Percentiles rank a stretch among this genome's conserved stretches.
phyloP scores from a whole-genome alignment of 2,329 filamentous ascomycete genomes.

The Penicillium italicum region DNA sequence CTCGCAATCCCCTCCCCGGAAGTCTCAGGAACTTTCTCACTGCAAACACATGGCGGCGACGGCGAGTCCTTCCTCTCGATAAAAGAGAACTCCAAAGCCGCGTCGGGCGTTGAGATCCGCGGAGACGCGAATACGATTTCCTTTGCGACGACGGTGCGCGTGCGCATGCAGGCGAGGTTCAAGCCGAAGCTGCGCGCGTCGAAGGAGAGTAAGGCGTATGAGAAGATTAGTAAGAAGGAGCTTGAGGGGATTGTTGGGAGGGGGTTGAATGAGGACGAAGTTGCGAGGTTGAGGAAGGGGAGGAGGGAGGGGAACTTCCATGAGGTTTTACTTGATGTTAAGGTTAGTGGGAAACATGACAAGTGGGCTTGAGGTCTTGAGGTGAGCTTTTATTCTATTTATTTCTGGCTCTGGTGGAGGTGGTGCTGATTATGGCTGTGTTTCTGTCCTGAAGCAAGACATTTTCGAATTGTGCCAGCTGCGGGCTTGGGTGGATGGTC shows the following conservation, averaged over 20 bases:
- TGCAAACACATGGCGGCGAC: constrained; percentile 60
- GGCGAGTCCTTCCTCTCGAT: constrained; percentile 67
- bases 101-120: constrained; percentile 60
- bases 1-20: constrained; percentile 59
- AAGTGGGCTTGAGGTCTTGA: constrained; percentile 56
- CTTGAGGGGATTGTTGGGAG: constrained; percentile 77
- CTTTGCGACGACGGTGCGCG: constrained; percentile 68
- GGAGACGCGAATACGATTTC: constrained; percentile 68
- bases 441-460: neutral
- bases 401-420: neutral
- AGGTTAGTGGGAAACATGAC: constrained; percentile 90
- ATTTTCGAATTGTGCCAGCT: neutral
- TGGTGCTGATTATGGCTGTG: neutral
- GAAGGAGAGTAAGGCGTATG: constrained; percentile 77
- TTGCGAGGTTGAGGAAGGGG: constrained; percentile 76
- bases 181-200: constrained; percentile 76
- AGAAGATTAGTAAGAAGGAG: constrained; percentile 83
- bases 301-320: constrained; percentile 85
- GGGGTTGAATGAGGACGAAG: constrained; percentile 77
- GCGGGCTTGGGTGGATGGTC: neutral
- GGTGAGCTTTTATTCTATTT: neutral
- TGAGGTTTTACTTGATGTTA: constrained; percentile 78
- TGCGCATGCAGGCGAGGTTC: constrained; percentile 93
- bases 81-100: constrained; percentile 51
- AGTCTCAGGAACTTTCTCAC: constrained; percentile 66